Evolutionary conservation across 2,329 filamentous ascomycete genomes (phyloP).

Genomic region (Fusarium sp.): DNA sequence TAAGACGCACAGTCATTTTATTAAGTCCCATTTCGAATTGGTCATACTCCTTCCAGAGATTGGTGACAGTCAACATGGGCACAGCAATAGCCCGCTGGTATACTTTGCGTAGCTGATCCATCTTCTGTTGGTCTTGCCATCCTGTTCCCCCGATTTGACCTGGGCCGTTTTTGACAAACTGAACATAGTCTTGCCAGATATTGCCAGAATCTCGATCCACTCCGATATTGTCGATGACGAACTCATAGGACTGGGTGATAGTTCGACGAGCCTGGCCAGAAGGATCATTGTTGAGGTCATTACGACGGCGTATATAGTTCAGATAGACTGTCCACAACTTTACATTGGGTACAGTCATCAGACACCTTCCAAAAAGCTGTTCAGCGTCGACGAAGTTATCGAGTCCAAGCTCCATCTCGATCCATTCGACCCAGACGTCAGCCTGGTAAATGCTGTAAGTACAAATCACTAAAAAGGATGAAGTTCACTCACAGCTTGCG

Average conservation of each 20-base stretch:
- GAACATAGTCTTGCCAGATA: slow-evolving; percentile 95
- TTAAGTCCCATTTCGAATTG: slow-evolving; percentile 95
- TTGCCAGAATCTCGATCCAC: slow-evolving; percentile 89
- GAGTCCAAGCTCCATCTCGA: slow-evolving; percentile 88
- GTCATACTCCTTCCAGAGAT: slow-evolving; percentile 97
- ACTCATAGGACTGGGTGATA: slow-evolving; percentile 89
- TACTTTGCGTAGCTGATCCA: slow-evolving; percentile 90
- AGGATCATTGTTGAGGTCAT: slow-evolving; percentile 84
- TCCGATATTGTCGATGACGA: slow-evolving; percentile 89
- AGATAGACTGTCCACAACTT: slow-evolving; percentile 93
- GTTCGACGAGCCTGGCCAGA: slow-evolving; percentile 81
- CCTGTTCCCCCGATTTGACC: slow-evolving; percentile 85
- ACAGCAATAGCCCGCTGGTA: slow-evolving; percentile 92
- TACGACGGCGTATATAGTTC: slow-evolving; percentile 92
- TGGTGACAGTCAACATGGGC: slow-evolving; percentile 85
- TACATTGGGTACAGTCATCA: slow-evolving; percentile 84
- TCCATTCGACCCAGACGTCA: slow-evolving; percentile 90
- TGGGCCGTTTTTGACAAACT: slow-evolving; percentile 90
- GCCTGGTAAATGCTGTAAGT: slow-evolving; percentile 69
- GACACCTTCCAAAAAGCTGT: slow-evolving; percentile 82
- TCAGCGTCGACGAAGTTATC: slow-evolving; percentile 87
- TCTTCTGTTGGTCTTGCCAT: slow-evolving; percentile 99
- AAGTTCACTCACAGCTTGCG: slow-evolving; percentile 80
- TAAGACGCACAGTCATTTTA: slow-evolving; percentile 80
- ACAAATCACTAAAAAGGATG: background rate